A percentile compares a stretch with the other conserved stretches of the same genome.
Evolutionary conservation across 2,329 filamentous ascomycete species (phyloP).

Genomic region (Drechslerella dactyloides): DNA sequence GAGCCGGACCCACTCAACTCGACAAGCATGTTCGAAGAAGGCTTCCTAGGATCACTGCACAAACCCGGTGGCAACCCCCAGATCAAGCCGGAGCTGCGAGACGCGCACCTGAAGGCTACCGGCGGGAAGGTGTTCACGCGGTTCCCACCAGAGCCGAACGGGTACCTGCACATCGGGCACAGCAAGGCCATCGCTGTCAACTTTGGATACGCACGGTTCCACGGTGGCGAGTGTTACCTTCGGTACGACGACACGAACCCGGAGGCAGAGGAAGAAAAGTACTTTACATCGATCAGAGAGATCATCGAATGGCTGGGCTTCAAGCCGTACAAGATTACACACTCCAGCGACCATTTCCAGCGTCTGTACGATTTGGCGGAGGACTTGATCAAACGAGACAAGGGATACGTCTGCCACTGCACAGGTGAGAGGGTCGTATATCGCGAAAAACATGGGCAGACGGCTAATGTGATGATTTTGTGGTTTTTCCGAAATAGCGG

Average conservation of each 20-base stretch:
- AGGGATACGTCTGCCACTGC: constrained; percentile 84
- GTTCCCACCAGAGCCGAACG: constrained; percentile 88
- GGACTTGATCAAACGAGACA: constrained; percentile 73
- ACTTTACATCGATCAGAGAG: constrained; percentile 86
- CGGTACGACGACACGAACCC: constrained; percentile 96
- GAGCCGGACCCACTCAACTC: constrained; percentile 55
- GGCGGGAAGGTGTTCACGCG: constrained; percentile 67
- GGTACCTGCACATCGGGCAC: constrained; percentile 90
- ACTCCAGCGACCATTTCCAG: constrained; percentile 90
- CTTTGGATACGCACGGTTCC: constrained; percentile 88
- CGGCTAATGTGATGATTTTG: constrained; percentile 1
- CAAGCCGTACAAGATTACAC: constrained; percentile 76
- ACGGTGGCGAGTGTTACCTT: constrained; percentile 77
- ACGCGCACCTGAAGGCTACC: constrained; percentile 53
- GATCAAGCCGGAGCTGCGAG: constrained; percentile 55
- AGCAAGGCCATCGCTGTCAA: constrained; percentile 95
- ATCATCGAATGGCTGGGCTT: constrained; percentile 88
- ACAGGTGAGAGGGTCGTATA: constrained; percentile 60
- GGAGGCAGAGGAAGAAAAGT: constrained; percentile 86
- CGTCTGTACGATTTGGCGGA: constrained; percentile 87
- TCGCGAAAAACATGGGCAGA: neutral
- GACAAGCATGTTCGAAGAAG: constrained; percentile 74
- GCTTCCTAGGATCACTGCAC: constrained; percentile 76
- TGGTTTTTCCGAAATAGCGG: constrained; percentile 63
- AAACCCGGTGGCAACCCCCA: constrained; percentile 65